Evolutionary conservation across 176 grass and related monocot species (phyloP), one percentile per base, ranked within the genome.

Genomic region (Melocanna baccifera): DNA sequence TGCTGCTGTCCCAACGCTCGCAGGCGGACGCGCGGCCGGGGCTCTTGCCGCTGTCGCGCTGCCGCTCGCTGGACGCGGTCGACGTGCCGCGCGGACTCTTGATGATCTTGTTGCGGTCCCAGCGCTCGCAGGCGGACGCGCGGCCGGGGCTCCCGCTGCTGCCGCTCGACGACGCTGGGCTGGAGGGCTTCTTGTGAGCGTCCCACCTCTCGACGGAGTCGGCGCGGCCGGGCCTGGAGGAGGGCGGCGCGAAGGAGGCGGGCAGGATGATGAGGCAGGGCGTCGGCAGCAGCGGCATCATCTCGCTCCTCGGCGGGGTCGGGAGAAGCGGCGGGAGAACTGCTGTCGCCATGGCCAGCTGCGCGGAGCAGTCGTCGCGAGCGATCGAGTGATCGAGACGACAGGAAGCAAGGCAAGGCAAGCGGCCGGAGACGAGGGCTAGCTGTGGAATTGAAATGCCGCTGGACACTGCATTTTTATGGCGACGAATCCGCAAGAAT

Each of bases 321-420:
- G 76, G 84, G n/a, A 73, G 84, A 32, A 73, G 45, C 10, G 57
- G 30, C 1, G 84, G 67, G 0, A 86, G 72, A 15, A 77, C 12
- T 3, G 11, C 12, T 36, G 39, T 0, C 0, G 62, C 47, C 83
- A 85, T 77, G 59, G n/a, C 11, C 4, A 34, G 34, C 34, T 34
- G 34, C 34, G 34, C 4, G 34, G 34, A 34, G 34, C 34, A 34
- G 4, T 32, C 32, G 32, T 32, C 32, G 71, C 11, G 43, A 10
- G 43, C 9, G 43, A 46, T 12, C 43, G 42, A 40, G 5, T 39
- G 39, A 40, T 40, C 39, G 40, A 1, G 40, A 41, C 40, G 40
- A 41, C 40, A 41, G 0, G 7, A 41, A 41, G 40, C 40, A 41
- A 41, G 7, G 40, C 40, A 41, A 41, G 7, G 40, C 40, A 41